phyloP scores from a whole-genome alignment of 495 filamentous ascomycete species.

The Penicillium roqueforti region DNA sequence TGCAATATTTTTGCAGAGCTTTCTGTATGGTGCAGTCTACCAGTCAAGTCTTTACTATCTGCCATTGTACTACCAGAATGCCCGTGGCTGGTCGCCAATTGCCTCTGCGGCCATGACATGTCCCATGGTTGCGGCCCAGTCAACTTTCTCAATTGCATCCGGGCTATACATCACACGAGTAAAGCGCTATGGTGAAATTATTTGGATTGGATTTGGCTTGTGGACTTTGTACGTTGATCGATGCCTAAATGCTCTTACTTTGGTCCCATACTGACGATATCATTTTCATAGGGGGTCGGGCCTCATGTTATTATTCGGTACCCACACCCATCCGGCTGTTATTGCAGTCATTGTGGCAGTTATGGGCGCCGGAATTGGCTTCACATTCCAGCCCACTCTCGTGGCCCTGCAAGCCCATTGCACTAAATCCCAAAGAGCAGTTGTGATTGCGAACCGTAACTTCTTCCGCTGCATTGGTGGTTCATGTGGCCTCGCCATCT shows the following conservation, averaged over 20 bases:
- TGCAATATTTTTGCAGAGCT: conserved; percentile 55
- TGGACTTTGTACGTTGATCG: conserved; percentile 47
- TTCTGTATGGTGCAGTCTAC: conserved; percentile 56
- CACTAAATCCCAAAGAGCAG: conserved; percentile 53
- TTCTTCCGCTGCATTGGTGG: conserved; percentile 60
- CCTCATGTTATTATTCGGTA: conserved; percentile 48
- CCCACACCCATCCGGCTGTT: conserved; percentile 42
- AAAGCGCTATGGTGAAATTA: conserved; percentile 55
- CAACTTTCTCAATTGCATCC: conserved; percentile 47
- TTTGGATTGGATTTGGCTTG: conserved; percentile 51
- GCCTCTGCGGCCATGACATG: conserved; percentile 47
- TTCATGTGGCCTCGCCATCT: conserved; percentile 56
- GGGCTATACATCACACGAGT: conserved; percentile 55
- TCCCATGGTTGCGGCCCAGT: conserved; percentile 52
- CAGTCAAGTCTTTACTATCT: conserved; percentile 53
- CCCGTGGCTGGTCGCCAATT: conserved; percentile 47
- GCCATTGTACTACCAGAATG: conserved; percentile 53
- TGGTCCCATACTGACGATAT: background rate
- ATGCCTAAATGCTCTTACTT: background rate
- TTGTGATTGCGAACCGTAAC: conserved; percentile 59
- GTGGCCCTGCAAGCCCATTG: conserved; percentile 62
- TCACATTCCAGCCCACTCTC: conserved; percentile 56
- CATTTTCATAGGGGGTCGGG: conserved; percentile 41
- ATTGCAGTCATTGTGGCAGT: conserved; percentile 52
- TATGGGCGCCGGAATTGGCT: conserved; percentile 54